A percentile compares a stretch with the other conserved stretches of the same genome.
Evolutionary conservation across 1,139 yeast genomes (phyloP).

Genomic region (Pichia sp.): DNA sequence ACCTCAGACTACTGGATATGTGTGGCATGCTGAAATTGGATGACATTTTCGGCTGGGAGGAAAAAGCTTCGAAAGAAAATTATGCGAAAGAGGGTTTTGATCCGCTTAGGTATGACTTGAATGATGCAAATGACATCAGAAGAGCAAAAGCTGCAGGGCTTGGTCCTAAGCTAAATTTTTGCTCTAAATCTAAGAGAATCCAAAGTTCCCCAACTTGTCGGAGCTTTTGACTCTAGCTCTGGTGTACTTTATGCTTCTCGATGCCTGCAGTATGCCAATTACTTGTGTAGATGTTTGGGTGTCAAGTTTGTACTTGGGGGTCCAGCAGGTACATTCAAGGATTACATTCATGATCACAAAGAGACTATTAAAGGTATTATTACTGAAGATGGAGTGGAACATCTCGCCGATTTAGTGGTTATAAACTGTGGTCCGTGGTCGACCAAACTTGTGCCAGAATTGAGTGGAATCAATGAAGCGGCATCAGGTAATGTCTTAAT

Average conservation of each 20-base stretch:
- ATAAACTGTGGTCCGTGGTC: conserved; percentile 42
- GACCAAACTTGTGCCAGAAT: conserved; percentile 33
- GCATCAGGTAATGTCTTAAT: conserved; percentile 34
- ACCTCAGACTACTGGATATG: conserved; percentile 27
- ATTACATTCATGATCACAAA: conserved; percentile 9
- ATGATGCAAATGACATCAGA: conserved; percentile 20
- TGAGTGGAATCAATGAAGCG: conserved; percentile 36
- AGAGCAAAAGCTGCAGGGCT: conserved; percentile 29
- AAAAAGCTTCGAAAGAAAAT: conserved; percentile 28
- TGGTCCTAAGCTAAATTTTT: conserved; percentile 25
- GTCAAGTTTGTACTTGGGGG: conserved; percentile 30
- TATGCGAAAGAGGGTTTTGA: conserved; percentile 33
- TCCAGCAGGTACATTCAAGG: conserved; percentile 19
- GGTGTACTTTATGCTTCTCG: conserved; percentile 39
- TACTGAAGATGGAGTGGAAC: conserved; percentile 33
- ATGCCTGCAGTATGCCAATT: conserved; percentile 34
- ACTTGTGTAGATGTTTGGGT: conserved; percentile 31
- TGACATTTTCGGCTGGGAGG: conserved; percentile 30
- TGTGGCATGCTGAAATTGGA: conserved; percentile 33
- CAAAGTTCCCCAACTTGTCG: conserved; percentile 25
- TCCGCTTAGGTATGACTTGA: conserved; percentile 31
- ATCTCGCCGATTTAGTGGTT: conserved; percentile 35
- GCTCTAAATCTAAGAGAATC: conserved; percentile 23
- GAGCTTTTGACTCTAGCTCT: conserved; percentile 37
- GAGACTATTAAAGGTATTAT: conserved; percentile 31